Percentiles rank a stretch among this genome's conserved stretches.
phyloP scores from a whole-genome alignment of 257 asterid species.

The Solanum arcanum region DNA sequence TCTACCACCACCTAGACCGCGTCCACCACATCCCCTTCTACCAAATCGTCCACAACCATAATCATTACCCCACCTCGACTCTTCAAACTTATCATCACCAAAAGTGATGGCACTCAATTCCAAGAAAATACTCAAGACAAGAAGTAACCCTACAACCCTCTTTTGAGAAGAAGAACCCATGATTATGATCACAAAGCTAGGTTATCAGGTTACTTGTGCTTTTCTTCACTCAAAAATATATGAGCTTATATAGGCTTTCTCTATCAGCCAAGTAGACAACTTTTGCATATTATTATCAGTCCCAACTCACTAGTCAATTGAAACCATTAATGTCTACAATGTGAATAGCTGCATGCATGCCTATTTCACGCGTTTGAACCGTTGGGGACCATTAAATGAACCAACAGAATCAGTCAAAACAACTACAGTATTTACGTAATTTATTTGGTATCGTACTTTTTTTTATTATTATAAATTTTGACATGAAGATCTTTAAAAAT shows the following conservation, averaged over 20 bases:
- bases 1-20: constrained; percentile 1
- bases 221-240: not conserved
- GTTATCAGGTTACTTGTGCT: not conserved
- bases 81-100: constrained; percentile 9
- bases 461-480: not conserved
- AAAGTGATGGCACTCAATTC: constrained; percentile 6
- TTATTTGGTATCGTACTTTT: not conserved
- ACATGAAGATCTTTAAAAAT: not conserved
- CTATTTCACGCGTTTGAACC: constrained; percentile 15
- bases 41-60: constrained; percentile 10
- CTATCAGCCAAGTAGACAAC: not conserved
- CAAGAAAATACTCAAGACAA: constrained; percentile 11
- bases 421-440: not conserved
- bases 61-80: constrained; percentile 15
- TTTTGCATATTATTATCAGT: not conserved
- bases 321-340: constrained; percentile 3
- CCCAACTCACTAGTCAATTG: not conserved
- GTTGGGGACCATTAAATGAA: constrained; percentile 24
- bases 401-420: not conserved
- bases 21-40: constrained; percentile 14
- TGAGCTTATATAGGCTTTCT: constrained; percentile 2
- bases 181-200: not conserved
- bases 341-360: constrained; percentile 8
- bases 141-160: constrained; percentile 1
- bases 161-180: constrained; percentile 11